phyloP scores from a whole-genome alignment of 305 asterid species.

The Solanum chacoense region DNA sequence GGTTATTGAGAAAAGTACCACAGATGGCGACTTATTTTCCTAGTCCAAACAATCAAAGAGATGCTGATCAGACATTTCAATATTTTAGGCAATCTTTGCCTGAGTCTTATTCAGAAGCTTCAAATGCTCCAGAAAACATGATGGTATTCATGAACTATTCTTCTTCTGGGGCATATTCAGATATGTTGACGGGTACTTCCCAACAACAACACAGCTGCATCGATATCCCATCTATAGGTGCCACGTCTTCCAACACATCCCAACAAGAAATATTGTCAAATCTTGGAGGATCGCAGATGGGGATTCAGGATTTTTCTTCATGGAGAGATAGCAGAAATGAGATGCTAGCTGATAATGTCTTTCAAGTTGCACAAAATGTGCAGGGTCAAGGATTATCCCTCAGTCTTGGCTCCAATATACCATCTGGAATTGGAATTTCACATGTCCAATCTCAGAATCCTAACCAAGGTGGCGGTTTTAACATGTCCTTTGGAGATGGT shows the following conservation, averaged over 20 bases:
- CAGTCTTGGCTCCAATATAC: constrained; percentile 52
- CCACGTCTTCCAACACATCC: constrained; percentile 28
- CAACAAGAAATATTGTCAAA: constrained; percentile 41
- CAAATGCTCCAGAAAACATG: constrained; percentile 30
- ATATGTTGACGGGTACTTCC: constrained; percentile 27
- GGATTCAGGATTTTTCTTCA: constrained; percentile 27
- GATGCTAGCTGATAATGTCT: constrained; percentile 27
- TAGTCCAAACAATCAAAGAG: constrained; percentile 43
- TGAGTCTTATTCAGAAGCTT: constrained; percentile 40
- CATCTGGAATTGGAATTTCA: constrained; percentile 38
- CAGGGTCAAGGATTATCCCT: constrained; percentile 72
- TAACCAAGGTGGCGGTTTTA: constrained; percentile 21
- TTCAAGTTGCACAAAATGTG: constrained; percentile 26
- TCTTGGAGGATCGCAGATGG: constrained; percentile 32
- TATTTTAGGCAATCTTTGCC: constrained; percentile 45
- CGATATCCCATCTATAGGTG: constrained; percentile 22
- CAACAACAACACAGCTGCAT: constrained; percentile 19
- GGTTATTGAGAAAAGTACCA: neutral
- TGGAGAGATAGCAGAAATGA: constrained; percentile 38
- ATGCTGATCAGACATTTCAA: constrained; percentile 34
- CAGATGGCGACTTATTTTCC: constrained; percentile 56
- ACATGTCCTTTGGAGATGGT: constrained; percentile 22
- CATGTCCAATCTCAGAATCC: constrained; percentile 34
- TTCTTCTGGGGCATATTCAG: constrained; percentile 43
- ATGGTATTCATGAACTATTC: constrained; percentile 56